These are phyloP conservation scores for Dipodascopsis uninucleata DNA, from an alignment of 805 yeast genomes.

Conservation along the genomic window DNA sequence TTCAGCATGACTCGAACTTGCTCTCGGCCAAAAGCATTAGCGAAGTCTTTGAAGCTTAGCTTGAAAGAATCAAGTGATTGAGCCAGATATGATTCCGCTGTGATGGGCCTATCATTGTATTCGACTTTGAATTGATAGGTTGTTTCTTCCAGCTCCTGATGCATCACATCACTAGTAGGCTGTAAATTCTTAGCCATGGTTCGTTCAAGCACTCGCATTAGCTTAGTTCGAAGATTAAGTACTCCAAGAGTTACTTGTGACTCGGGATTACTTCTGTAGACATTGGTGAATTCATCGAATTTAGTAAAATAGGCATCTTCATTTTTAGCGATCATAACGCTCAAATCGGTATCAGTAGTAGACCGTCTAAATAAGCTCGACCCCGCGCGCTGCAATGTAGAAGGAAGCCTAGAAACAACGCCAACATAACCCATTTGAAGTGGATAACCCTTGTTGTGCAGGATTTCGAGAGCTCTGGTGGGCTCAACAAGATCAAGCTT, in stretches of 20 bases:
- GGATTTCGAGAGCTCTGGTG: conserved; percentile 58
- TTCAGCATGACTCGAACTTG: conserved; percentile 76
- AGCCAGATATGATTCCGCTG: conserved; percentile 92
- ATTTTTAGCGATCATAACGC: conserved; percentile 41
- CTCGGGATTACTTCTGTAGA: background rate
- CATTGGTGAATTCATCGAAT: conserved; percentile 49
- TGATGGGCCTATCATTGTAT: conserved; percentile 87
- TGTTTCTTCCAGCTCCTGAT: conserved; percentile 89
- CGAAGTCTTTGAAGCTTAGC: conserved; percentile 79
- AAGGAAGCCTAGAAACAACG: conserved; percentile 82
- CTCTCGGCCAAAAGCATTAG: conserved; percentile 73
- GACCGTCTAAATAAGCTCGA: conserved; percentile 13
- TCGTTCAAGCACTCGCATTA: conserved; percentile 80
- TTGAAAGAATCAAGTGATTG: conserved; percentile 86
- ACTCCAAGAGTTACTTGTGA: conserved; percentile 60
- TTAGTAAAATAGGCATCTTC: conserved; percentile 63
- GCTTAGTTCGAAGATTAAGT: conserved; percentile 64
- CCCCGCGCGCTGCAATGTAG: conserved; percentile 12
- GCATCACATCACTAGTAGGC: conserved; percentile 82
- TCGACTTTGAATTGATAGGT: conserved; percentile 92
- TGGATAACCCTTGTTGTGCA: conserved; percentile 81
- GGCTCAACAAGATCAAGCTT: conserved; percentile 88
- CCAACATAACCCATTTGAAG: conserved; percentile 97
- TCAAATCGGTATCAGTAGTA: conserved; percentile 58
- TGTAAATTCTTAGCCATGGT: conserved; percentile 86